phyloP scores from a whole-genome alignment of 1,139 yeast genomes.

The Yamadazyma epiphylla region DNA sequence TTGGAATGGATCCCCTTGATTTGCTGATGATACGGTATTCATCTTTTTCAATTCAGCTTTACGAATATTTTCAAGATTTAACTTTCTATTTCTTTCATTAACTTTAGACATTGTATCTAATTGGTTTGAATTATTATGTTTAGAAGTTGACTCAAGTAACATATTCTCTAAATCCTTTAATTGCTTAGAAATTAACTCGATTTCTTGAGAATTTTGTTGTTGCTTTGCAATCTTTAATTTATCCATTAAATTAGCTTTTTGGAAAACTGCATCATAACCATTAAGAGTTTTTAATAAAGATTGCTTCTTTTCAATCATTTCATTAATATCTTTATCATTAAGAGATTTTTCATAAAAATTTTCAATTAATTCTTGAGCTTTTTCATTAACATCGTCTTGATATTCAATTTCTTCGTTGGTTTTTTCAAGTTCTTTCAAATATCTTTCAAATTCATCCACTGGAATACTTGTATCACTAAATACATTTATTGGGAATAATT shows the following conservation, averaged over 20 bases:
- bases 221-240: conserved; percentile 75
- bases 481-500: conserved; percentile 68
- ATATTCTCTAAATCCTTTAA: conserved; percentile 27
- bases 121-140: conserved; percentile 18
- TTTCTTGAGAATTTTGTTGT: conserved; percentile 49
- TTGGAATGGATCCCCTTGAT: conserved; percentile 81
- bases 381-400: conserved; percentile 61
- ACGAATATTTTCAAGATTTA: conserved; percentile 73
- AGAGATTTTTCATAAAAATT: conserved; percentile 62
- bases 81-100: conserved; percentile 77
- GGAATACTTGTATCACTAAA: conserved; percentile 76
- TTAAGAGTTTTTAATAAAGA: conserved; percentile 47
- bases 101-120: conserved; percentile 53
- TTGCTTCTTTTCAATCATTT: conserved; percentile 67
- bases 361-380: conserved; percentile 52
- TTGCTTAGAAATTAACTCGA: conserved; percentile 48
- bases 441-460: conserved; percentile 68
- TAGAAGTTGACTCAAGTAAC: conserved; percentile 22
- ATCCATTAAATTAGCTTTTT: conserved; percentile 69
- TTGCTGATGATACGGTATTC: conserved; percentile 44
- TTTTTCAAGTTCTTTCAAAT: conserved; percentile 56
- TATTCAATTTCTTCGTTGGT: conserved; percentile 63
- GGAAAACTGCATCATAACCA: conserved; percentile 71
- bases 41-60: conserved; percentile 71
- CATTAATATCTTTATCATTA: conserved; percentile 74